A percentile compares a stretch with the other conserved stretches of the same genome.
These are phyloP conservation scores for Penicillium atrosanguineum DNA, from an alignment of 495 filamentous ascomycete species.

Conservation along the genomic window DNA sequence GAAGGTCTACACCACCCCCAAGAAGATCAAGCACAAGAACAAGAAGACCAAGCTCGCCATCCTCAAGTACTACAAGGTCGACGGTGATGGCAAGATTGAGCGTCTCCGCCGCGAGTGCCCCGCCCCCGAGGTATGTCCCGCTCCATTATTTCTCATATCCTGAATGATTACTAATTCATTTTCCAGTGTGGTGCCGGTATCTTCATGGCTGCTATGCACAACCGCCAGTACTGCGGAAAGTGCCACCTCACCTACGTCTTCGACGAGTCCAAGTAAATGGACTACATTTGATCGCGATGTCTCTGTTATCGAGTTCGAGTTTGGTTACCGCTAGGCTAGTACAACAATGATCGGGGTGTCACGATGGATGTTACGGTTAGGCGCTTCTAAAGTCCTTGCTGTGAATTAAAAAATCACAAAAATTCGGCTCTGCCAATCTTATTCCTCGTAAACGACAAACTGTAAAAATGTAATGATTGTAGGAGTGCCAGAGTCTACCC, in stretches of 20 bases:
- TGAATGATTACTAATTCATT: constrained; percentile 23
- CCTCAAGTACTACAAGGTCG: constrained; percentile 99
- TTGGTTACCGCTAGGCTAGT: constrained; percentile 17
- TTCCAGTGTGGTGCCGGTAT: constrained; percentile 93
- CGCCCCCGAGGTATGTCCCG: constrained; percentile 70
- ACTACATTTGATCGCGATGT: constrained; percentile 19
- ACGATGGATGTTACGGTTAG: constrained; percentile 22
- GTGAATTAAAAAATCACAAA: constrained; percentile 23
- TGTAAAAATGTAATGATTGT: neutral
- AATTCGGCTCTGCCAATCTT: constrained; percentile 18
- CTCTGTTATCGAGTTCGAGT: constrained; percentile 21
- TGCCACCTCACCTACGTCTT: constrained; percentile 99
- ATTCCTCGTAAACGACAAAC: constrained; percentile 7
- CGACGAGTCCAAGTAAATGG: constrained; percentile 71
- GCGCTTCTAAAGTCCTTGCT: constrained; percentile 16
- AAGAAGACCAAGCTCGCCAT: constrained; percentile 99
- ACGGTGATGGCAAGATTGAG: constrained; percentile 99
- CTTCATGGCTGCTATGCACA: constrained; percentile 99
- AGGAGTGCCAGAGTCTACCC: neutral
- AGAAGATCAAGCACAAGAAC: constrained; percentile 99
- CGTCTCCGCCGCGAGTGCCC: constrained; percentile 97
- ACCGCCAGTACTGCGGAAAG: constrained; percentile 98
- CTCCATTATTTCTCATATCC: neutral
- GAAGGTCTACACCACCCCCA: constrained; percentile 99
- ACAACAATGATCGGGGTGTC: constrained; percentile 19